These are phyloP conservation scores for Sistotremastrum suecicum DNA, from an alignment of 768 basidiomycete species.

Conservation along the genomic window DNA sequence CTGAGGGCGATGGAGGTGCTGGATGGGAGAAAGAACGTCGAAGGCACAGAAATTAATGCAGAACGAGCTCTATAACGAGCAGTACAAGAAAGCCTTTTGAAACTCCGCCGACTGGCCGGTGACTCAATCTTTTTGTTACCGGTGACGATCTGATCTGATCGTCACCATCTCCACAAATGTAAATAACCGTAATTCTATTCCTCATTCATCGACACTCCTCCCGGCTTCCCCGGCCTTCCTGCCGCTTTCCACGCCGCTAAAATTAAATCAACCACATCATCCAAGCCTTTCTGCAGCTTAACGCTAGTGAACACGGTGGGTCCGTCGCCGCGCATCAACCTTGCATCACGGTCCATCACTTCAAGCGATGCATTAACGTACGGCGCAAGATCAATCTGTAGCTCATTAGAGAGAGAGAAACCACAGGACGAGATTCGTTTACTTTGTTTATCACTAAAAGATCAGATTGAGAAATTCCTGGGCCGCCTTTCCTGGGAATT, in stretches of 20 bases:
- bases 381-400: constrained; percentile 82
- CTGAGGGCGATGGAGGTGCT: no score
- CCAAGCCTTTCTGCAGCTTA: constrained; percentile 61
- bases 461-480: constrained; percentile 94
- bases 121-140: no score
- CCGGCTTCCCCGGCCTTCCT: constrained; percentile 54
- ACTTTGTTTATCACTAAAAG: constrained; percentile 93
- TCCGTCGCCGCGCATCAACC: constrained; percentile 85
- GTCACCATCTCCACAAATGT: no score
- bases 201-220: constrained; percentile 3
- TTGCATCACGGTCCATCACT: constrained; percentile 90
- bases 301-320: constrained; percentile 88
- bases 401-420: background rate
- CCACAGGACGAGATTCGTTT: constrained; percentile 1
- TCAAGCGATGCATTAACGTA: constrained; percentile 86
- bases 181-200: no score
- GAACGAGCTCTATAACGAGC: no score
- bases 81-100: no score
- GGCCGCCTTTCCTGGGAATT: constrained; percentile 95
- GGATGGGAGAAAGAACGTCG: no score
- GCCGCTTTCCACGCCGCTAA: constrained; percentile 81
- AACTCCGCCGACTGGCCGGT: no score
- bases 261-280: constrained; percentile 69
- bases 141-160: no score
- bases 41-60: no score